A percentile compares a stretch with the other conserved stretches of the same genome.
phyloP scores from a whole-genome alignment of 1,284 basidiomycete genomes.

The Coriolopsis trogii region DNA sequence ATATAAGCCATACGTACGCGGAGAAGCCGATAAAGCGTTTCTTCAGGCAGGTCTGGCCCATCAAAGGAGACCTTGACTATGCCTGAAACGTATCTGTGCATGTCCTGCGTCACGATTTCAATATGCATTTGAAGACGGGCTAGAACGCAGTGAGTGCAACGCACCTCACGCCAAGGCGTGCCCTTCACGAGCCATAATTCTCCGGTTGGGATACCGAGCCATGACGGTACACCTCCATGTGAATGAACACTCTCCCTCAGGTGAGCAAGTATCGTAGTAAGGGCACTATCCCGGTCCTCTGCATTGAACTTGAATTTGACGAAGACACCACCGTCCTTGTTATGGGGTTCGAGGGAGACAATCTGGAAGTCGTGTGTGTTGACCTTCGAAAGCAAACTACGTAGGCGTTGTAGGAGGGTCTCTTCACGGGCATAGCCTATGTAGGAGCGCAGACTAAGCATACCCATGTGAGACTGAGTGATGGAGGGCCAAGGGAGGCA shows the following conservation, averaged over 20 bases:
- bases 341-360: constrained; percentile 59
- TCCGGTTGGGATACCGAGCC: constrained; percentile 57
- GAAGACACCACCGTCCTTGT: constrained; percentile 88
- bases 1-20: constrained; percentile 49
- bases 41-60: constrained; percentile 83
- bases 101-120: no score
- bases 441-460: constrained; percentile 59
- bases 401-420: constrained; percentile 49
- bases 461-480: constrained; percentile 8
- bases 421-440: constrained; percentile 61
- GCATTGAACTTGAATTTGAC: constrained; percentile 73
- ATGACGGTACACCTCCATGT: constrained; percentile 65
- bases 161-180: constrained; percentile 82
- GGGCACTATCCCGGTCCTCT: constrained; percentile 40
- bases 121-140: neutral
- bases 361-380: constrained; percentile 59
- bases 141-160: constrained; percentile 22
- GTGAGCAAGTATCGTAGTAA: constrained; percentile 52
- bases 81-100: constrained; percentile 78
- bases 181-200: constrained; percentile 83
- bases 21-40: constrained; percentile 70
- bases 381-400: constrained; percentile 51
- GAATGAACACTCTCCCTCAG: constrained; percentile 45
- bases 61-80: constrained; percentile 83
- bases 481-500: neutral